phyloP scores from a whole-genome alignment of 1,139 yeast species.

The Kazachstania sp. region DNA sequence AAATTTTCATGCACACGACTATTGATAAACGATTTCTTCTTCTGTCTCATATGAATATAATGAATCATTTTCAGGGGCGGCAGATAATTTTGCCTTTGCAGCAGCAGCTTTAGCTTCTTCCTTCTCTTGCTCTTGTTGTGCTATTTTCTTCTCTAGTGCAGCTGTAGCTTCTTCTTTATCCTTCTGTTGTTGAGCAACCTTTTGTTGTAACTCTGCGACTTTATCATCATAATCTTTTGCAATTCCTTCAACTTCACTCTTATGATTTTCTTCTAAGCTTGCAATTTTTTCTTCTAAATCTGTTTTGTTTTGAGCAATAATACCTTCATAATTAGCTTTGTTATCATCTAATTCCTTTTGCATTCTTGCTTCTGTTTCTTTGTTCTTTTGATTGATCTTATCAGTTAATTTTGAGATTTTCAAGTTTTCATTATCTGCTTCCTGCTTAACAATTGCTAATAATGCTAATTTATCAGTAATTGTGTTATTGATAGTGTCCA shows the following conservation, averaged over 20 bases:
- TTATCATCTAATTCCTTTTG: constrained; percentile 23
- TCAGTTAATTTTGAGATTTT: constrained; percentile 23
- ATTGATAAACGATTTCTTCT: constrained; percentile 19
- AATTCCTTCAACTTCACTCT: constrained; percentile 17
- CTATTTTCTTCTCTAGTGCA: neutral
- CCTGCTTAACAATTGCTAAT: constrained; percentile 24
- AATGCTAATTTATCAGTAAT: constrained; percentile 17
- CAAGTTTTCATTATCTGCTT: constrained; percentile 23
- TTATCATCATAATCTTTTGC: constrained; percentile 15
- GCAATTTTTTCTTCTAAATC: constrained; percentile 18
- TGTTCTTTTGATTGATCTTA: constrained; percentile 23
- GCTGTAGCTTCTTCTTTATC: constrained; percentile 1
- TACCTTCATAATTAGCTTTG: constrained; percentile 19
- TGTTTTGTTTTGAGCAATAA: constrained; percentile 20
- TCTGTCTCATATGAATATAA: constrained; percentile 24
- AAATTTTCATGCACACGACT: neutral
- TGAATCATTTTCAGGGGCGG: constrained; percentile 12
- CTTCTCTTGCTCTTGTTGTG: constrained; percentile 1
- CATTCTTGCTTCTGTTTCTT: constrained; percentile 22
- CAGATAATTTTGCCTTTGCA: constrained; percentile 2
- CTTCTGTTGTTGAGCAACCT: constrained; percentile 2
- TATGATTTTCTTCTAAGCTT: constrained; percentile 17
- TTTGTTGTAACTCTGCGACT: constrained; percentile 4
- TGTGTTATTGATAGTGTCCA: constrained; percentile 20
- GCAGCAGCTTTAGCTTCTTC: constrained; percentile 2